Conservation (phyloP, 768 basidiomycete species). For the Holtermannia corniformis region DNA sequence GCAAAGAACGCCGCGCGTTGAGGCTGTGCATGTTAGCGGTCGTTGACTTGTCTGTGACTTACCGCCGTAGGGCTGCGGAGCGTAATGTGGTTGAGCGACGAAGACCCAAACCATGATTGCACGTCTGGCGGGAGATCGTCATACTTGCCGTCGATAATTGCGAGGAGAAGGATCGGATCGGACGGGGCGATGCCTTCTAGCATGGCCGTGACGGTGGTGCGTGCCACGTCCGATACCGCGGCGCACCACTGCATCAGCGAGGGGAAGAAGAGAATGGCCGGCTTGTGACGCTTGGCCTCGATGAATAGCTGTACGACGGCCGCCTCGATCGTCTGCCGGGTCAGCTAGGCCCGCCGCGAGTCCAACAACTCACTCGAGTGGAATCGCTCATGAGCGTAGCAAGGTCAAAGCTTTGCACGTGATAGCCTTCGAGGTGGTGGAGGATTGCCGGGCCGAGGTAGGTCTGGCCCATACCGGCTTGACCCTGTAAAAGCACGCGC, state of each 20-base stretch:
- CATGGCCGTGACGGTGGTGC: slow-evolving; percentile 78
- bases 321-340: slow-evolving; percentile 68
- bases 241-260: slow-evolving; percentile 76
- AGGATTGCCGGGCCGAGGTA: slow-evolving; percentile 83
- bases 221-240: slow-evolving; percentile 70
- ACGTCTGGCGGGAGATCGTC: slow-evolving; percentile 68
- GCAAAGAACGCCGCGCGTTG: slow-evolving; percentile 70
- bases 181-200: slow-evolving; percentile 82
- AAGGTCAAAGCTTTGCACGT: slow-evolving; percentile 86
- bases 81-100: slow-evolving; percentile 63
- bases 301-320: slow-evolving; percentile 89
- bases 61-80: slow-evolving; percentile 49
- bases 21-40: slow-evolving; percentile 12
- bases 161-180: slow-evolving; percentile 87
- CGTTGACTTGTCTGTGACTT: slow-evolving; percentile 3
- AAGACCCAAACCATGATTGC: slow-evolving; percentile 75
- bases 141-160: slow-evolving; percentile 71
- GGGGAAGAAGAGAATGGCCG: slow-evolving; percentile 90
- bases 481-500: slow-evolving; percentile 70
- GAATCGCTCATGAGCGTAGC: slow-evolving; percentile 82
- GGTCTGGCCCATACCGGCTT: slow-evolving; percentile 77
- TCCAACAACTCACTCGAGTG: slow-evolving; percentile 61
- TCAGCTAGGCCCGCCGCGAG: neutral
- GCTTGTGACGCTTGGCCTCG: slow-evolving; percentile 94
- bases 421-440: slow-evolving; percentile 91